Evolutionary conservation across 2,329 filamentous ascomycete genomes (phyloP).

Genomic region (Ophiosphaerella herpotricha): DNA sequence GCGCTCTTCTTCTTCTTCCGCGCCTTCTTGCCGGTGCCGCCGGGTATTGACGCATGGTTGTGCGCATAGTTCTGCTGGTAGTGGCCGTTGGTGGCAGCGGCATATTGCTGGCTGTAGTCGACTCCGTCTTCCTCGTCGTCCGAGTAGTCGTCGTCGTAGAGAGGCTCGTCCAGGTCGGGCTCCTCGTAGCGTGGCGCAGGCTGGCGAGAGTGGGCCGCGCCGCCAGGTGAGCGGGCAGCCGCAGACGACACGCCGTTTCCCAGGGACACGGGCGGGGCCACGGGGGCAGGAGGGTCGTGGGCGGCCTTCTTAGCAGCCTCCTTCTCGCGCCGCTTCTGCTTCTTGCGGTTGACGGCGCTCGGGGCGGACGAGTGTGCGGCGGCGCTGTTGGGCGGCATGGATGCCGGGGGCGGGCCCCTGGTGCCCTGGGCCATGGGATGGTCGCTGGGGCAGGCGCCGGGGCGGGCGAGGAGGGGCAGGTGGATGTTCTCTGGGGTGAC

Average conservation of each 20-base stretch:
- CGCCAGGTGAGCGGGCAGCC: slow-evolving; percentile 12
- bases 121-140: slow-evolving; percentile 39
- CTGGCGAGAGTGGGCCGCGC: slow-evolving; percentile 19
- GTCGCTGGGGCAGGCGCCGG: slow-evolving; percentile 1
- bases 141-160: slow-evolving; percentile 45
- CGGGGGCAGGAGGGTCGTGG: slow-evolving; percentile 30
- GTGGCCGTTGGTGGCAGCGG: slow-evolving; percentile 34
- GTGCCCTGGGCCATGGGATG: slow-evolving; percentile 44
- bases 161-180: slow-evolving; percentile 50
- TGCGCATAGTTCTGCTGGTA: slow-evolving; percentile 34
- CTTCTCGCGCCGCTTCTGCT: slow-evolving; percentile 90
- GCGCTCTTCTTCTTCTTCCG: slow-evolving; percentile 70
- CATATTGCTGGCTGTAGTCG: slow-evolving; percentile 27
- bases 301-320: slow-evolving; percentile 66
- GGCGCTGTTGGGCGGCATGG: slow-evolving; percentile 48
- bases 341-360: slow-evolving; percentile 80
- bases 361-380: slow-evolving; percentile 42
- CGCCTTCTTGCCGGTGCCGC: slow-evolving; percentile 54
- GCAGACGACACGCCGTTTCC: slow-evolving; percentile 33
- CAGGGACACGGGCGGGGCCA: slow-evolving; percentile 19
- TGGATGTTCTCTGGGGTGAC: slow-evolving; percentile 5
- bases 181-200: slow-evolving; percentile 50
- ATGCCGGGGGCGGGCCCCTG: slow-evolving; percentile 32
- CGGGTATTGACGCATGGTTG: slow-evolving; percentile 17
- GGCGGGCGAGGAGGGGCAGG: slow-evolving; percentile 14